Base-by-base conservation (phyloP, 257 asterid genomes). In the Plectranthus barbatus region DNA sequence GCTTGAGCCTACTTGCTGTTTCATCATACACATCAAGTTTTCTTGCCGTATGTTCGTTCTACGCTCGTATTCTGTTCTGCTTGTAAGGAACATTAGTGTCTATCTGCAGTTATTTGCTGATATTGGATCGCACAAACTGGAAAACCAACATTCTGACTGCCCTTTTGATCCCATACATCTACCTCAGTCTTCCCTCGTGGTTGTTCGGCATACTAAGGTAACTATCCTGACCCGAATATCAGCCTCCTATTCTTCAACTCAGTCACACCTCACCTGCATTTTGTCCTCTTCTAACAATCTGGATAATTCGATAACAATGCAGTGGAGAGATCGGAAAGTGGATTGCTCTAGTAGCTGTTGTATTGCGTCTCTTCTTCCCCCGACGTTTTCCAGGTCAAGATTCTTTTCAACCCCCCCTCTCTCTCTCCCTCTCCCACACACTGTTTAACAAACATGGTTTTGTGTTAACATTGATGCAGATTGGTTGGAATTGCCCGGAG, bases 61-160 rank as follows among this genome's bases (percentile, higher is more conserved):
- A 5, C 18, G 23, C 53, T 47, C 37, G 11, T 24, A 5, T 39
- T 39, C 4, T 9, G 13, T 52, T 19, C 40, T 6, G 59, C 6
- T 11, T 20, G 8, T 44, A 46, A 26, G 2, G 31, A 29, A 12
- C 21, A 33, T 47, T n/a, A 56, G 54, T 37, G 56, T 34, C 46
- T 2, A 6, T 67, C 21, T 67, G 79, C 92, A 91, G 98, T 64
- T 91, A 91, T 73, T 70, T 91, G 61, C 68, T 91, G 77, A 23
- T 91, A 63, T 59, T 91, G 89, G 98, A 91, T 66, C 80, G 90
- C 41, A 91, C 98, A 29, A 84, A 88, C 79, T 91, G 98, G 98
- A 91, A 80, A 77, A 80, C 89, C 66, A 88, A 91, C 79, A 88
- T 91, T 0, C 93, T 91, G 7, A 88, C 98, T 26, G 55, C 87